Evolutionary conservation across 2,329 filamentous ascomycete species (phyloP), one percentile per base, ranked within the genome.

Genomic region (Beauveria caledonica): DNA sequence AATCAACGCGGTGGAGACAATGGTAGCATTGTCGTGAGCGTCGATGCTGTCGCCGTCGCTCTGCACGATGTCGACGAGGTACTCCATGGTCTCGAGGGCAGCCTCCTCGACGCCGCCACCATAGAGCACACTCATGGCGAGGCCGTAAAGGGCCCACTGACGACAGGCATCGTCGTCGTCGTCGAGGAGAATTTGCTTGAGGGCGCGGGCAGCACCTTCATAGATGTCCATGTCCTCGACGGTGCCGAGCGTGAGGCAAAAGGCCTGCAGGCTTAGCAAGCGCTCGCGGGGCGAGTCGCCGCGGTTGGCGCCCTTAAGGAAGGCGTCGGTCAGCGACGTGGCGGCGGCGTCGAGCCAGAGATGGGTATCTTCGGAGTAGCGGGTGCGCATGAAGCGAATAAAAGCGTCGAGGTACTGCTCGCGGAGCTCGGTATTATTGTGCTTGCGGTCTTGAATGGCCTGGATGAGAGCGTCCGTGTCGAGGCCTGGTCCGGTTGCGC

Each of bases 1-100:
- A 64, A 88, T 82, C 1, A 95, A 77, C 0, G 90, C 89, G 0
- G 90, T 88, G 3, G 84, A 80, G 1, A 96, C 90, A 2, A 91
- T 83, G 3, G 79, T 78, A 0, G 80, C 84, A 64, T 86, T 87
- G 67, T 96, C 90, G 40, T 81, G 78, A 0, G 90, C 89, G 6
- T 85, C 84, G 46, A 93, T 79, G 2, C 80, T 84, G 44, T 87
- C 80, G 3, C 92, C 92, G 65, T 96, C 91, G 8, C 86, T 90
- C 62, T 90, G 86, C 19, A 92, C 78, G 54, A 96, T 90, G 62
- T 92, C 88, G 11, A 93, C 75, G 29, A 93, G 76, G 64, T 87
- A 90, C 3, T 86, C 84, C 78, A 95, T 87, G 51, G 89, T 77
- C 39, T 92, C 87, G 45, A 87, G 77, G 0, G 86, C 84, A 21